phyloP scores from a whole-genome alignment of 2,329 filamentous ascomycete species.

The Microthyrium microscopicum region DNA sequence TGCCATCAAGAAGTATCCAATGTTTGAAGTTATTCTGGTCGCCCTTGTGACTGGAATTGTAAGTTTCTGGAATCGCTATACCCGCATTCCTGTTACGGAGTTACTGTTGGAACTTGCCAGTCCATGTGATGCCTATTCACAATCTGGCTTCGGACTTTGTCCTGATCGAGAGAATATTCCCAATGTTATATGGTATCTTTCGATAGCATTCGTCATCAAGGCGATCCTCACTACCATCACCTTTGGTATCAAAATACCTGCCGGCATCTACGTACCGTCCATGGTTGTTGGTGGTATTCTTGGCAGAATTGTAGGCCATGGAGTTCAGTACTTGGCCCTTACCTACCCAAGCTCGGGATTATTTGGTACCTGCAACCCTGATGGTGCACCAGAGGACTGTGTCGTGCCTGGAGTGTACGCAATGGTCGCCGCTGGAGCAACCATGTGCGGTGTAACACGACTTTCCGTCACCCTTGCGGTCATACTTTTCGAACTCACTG shows the following conservation, averaged over 20 bases:
- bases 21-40: slow-evolving; percentile 78
- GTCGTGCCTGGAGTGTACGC: slow-evolving; percentile 96
- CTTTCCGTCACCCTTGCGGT: slow-evolving; percentile 86
- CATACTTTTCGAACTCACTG: slow-evolving; percentile 90
- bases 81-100: slow-evolving; percentile 77
- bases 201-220: slow-evolving; percentile 76
- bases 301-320: slow-evolving; percentile 73
- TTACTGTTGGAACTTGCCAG: slow-evolving; percentile 79
- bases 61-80: slow-evolving; percentile 88
- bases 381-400: slow-evolving; percentile 56
- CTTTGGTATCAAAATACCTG: slow-evolving; percentile 91
- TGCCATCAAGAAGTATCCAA: slow-evolving; percentile 63
- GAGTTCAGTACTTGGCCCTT: slow-evolving; percentile 66
- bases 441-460: slow-evolving; percentile 94
- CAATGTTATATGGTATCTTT: slow-evolving; percentile 51
- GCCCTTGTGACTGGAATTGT: slow-evolving; percentile 68
- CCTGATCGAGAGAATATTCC: slow-evolving; percentile 64
- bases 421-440: slow-evolving; percentile 82
- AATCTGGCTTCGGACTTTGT: slow-evolving; percentile 60
- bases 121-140: slow-evolving; percentile 59
- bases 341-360: slow-evolving; percentile 53
- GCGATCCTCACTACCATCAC: slow-evolving; percentile 75
- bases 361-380: slow-evolving; percentile 57
- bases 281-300: slow-evolving; percentile 96
- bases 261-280: slow-evolving; percentile 93